Percentiles rank a stretch among this genome's conserved stretches.
Evolutionary conservation across 2,329 filamentous ascomycete species (phyloP).

Genomic region (Arthrobotrys pseudoclavata): DNA sequence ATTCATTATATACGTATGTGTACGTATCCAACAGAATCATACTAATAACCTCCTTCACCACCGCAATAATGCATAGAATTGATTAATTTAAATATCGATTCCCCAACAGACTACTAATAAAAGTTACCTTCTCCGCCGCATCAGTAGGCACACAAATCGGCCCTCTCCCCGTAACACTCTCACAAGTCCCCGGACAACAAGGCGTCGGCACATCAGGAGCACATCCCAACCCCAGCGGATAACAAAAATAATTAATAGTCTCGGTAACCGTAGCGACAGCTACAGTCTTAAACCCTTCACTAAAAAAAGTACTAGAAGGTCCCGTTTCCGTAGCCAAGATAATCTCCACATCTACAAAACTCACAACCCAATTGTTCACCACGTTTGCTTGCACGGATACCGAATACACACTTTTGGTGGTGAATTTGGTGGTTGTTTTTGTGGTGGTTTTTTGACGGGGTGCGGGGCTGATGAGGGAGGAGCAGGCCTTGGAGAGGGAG

Average conservation of each 20-base stretch:
- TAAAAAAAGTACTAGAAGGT: slow-evolving; percentile 9
- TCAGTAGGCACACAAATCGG: slow-evolving; percentile 31
- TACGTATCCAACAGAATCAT: background rate
- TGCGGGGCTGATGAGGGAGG: slow-evolving; percentile 16
- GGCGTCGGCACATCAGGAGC: slow-evolving; percentile 45
- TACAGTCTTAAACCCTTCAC: slow-evolving; percentile 37
- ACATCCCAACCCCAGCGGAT: slow-evolving; percentile 31
- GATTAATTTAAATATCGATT: background rate
- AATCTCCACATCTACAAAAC: too few relatives aligned
- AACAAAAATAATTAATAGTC: slow-evolving; percentile 49
- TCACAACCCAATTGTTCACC: too few relatives aligned
- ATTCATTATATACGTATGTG: too few relatives aligned
- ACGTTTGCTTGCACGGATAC: too few relatives aligned
- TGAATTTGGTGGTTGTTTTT: slow-evolving; percentile 19
- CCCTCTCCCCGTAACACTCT: slow-evolving; percentile 6
- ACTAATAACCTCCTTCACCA: too few relatives aligned
- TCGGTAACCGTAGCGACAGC: slow-evolving; percentile 41
- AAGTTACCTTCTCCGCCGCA: slow-evolving; percentile 21
- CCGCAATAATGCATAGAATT: too few relatives aligned
- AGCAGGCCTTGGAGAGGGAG: slow-evolving; percentile 45
- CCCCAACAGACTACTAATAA: background rate
- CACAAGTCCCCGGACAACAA: slow-evolving; percentile 41
- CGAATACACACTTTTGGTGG: too few relatives aligned
- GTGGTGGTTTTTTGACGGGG: slow-evolving; percentile 1
- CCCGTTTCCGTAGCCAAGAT: slow-evolving; percentile 12